Conservation (phyloP, 177 flowering plant species). For the Vitis hybrid region DNA sequence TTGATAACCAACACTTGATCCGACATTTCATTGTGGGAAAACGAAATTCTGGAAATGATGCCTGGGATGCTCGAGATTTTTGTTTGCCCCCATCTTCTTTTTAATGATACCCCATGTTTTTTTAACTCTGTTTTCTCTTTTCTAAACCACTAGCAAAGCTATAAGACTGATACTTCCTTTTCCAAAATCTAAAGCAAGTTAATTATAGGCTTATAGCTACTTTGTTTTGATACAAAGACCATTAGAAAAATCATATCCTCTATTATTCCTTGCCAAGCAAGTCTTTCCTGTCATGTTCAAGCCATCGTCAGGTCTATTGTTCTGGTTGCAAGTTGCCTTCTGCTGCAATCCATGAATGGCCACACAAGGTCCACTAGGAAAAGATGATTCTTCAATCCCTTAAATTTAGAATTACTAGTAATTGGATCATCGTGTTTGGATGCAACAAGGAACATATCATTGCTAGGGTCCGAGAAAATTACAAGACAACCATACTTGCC, state of each 20-base stretch:
- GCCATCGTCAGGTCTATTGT: not conserved
- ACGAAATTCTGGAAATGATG: constrained; percentile 19
- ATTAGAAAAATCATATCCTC: constrained; percentile 1
- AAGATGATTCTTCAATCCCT: too few relatives aligned
- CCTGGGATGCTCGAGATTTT: constrained; percentile 25
- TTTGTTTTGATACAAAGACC: not conserved
- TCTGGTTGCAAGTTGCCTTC: too few relatives aligned
- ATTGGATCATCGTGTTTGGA: too few relatives aligned
- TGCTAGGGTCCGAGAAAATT: not conserved
- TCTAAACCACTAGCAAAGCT: constrained; percentile 5
- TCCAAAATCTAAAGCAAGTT: constrained; percentile 1
- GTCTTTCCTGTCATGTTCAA: constrained; percentile 7
- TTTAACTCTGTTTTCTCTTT: not conserved
- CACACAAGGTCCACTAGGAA: too few relatives aligned
- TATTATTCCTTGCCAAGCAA: not conserved
- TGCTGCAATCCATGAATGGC: too few relatives aligned
- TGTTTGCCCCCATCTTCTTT: constrained; percentile 11
- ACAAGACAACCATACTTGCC: not conserved
- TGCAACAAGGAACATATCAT: too few relatives aligned
- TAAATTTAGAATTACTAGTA: too few relatives aligned
- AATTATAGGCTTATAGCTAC: too few relatives aligned
- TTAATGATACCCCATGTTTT: constrained; percentile 8
- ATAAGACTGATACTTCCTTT: not conserved
- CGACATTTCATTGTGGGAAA: constrained; percentile 30
- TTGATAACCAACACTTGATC: constrained; percentile 22